Conservation (phyloP, 208 protist species). For the Naegleria lovaniensis region DNA sequence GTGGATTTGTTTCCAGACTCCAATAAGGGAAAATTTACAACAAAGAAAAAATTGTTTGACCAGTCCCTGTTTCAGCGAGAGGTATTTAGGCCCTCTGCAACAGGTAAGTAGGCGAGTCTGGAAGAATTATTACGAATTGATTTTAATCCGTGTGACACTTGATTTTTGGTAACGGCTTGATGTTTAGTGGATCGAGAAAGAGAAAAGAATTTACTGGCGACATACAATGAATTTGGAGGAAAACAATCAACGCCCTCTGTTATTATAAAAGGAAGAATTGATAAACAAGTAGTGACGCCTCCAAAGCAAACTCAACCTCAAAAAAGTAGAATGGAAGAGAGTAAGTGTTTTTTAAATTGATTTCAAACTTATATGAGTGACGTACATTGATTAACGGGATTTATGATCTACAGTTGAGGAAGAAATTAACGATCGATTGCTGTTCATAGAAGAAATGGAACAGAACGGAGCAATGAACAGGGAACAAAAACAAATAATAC, state of each 20-base stretch:
- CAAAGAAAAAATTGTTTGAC: not conserved
- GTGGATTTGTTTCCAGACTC: not conserved
- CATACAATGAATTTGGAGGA: not conserved
- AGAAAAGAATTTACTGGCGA: not conserved
- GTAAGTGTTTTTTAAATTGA: not conserved
- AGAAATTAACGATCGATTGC: not conserved
- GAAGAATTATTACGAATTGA: too few relatives aligned
- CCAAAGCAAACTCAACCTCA: not conserved
- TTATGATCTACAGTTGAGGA: not conserved
- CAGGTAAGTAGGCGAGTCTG: too few relatives aligned
- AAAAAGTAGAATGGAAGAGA: not conserved
- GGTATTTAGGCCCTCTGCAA: not conserved
- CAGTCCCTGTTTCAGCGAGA: not conserved
- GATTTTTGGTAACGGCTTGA: too few relatives aligned
- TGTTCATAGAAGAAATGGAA: not conserved
- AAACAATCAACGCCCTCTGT: not conserved
- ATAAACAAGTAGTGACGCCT: not conserved
- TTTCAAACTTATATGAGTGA: too few relatives aligned
- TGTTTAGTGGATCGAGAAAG: not conserved
- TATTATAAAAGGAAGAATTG: not conserved
- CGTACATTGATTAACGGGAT: too few relatives aligned
- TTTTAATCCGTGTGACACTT: too few relatives aligned
- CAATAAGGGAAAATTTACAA: not conserved
- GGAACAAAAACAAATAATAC: not conserved
- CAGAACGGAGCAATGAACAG: not conserved